A percentile compares a stretch with the other conserved stretches of the same genome.
phyloP scores from a whole-genome alignment of 139 green algal genomes.

The Dunaliella sp. region DNA sequence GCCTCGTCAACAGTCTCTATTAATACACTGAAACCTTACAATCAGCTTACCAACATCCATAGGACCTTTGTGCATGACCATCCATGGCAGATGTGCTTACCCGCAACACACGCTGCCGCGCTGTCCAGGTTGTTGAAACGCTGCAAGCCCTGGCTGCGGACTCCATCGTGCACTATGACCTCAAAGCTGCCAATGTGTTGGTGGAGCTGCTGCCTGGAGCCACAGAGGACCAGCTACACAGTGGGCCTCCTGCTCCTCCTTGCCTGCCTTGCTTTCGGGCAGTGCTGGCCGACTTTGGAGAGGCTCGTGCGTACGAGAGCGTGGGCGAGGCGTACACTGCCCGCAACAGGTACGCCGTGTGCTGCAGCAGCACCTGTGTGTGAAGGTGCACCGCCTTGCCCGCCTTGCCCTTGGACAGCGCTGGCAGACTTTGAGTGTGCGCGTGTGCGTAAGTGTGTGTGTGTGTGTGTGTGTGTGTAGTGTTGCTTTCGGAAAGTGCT shows the following conservation, averaged over 20 bases:
- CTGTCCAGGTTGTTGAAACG: slow-evolving; percentile 56
- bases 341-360: slow-evolving; percentile 34
- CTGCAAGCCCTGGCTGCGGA: slow-evolving; percentile 40
- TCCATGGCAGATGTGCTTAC: not conserved
- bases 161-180: slow-evolving; percentile 81
- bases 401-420: too few species aligned
- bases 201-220: slow-evolving; percentile 53
- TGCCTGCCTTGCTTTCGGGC: slow-evolving; percentile 2
- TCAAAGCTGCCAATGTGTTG: slow-evolving; percentile 84
- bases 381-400: too few species aligned
- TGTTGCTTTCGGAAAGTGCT: too few species aligned
- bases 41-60: too few species aligned
- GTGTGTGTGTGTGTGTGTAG: not conserved
- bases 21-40: not conserved
- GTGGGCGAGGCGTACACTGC: slow-evolving; percentile 46
- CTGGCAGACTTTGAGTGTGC: slow-evolving; percentile 16
- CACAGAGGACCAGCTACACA: slow-evolving; percentile 63
- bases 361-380: too few species aligned
- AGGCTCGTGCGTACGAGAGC: slow-evolving; percentile 57
- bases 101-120: not conserved
- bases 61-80: not conserved
- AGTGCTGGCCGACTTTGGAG: slow-evolving; percentile 72
- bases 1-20: not conserved
- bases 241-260: slow-evolving; percentile 4
- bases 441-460: slow-evolving; percentile 15